phyloP scores from a whole-genome alignment of 495 filamentous ascomycete species.

The Tetracladium marchalianum region DNA sequence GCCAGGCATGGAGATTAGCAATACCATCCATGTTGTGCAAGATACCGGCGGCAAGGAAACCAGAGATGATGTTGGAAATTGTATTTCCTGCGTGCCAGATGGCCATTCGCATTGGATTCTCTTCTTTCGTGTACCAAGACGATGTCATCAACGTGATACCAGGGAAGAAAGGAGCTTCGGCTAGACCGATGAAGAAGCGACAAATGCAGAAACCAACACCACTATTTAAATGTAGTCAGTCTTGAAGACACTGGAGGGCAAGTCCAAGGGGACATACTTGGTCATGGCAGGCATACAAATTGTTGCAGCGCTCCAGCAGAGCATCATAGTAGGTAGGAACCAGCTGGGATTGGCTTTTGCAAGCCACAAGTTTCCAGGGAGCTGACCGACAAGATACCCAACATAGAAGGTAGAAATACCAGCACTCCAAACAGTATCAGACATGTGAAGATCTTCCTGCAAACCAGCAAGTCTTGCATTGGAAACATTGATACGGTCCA shows the following conservation, averaged over 20 bases:
- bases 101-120: constrained; percentile 42
- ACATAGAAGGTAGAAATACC: constrained; percentile 40
- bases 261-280: constrained; percentile 18
- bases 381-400: constrained; percentile 28
- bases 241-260: constrained; percentile 35
- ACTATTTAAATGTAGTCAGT: constrained; percentile 31
- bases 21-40: constrained; percentile 29
- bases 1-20: background rate
- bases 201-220: constrained; percentile 46
- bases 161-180: constrained; percentile 45
- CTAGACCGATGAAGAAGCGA: constrained; percentile 58
- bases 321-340: constrained; percentile 14
- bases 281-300: constrained; percentile 37
- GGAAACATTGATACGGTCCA: constrained; percentile 47
- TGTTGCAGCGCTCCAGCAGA: constrained; percentile 31
- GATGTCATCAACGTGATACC: constrained; percentile 37
- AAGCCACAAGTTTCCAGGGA: constrained; percentile 33
- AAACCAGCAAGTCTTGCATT: constrained; percentile 67
- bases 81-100: constrained; percentile 53
- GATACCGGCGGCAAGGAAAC: constrained; percentile 50
- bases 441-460: constrained; percentile 49
- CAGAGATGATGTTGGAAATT: constrained; percentile 55
- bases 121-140: constrained; percentile 46
- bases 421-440: constrained; percentile 55
- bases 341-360: background rate